These are phyloP conservation scores for Botrytis elliptica DNA, from an alignment of 2,329 filamentous ascomycete species.

Conservation along the genomic window DNA sequence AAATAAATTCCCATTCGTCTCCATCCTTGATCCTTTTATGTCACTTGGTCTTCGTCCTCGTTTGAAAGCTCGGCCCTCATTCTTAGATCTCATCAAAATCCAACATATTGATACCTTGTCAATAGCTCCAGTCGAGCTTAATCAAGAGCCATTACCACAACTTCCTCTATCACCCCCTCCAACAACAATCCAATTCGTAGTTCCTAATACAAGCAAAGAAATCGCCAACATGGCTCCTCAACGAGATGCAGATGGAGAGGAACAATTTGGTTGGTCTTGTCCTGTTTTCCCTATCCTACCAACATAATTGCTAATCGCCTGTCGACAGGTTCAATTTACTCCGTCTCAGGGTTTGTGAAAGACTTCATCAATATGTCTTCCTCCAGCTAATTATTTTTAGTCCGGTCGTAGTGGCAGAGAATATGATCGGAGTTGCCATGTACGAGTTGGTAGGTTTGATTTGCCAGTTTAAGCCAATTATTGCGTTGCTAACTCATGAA, in stretches of 20 bases:
- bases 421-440: constrained; percentile 99
- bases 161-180: constrained; percentile 42
- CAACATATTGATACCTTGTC: constrained; percentile 48
- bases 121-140: constrained; percentile 30
- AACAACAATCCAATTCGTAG: constrained; percentile 31
- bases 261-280: constrained; percentile 52
- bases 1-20: constrained; percentile 1
- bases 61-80: constrained; percentile 58
- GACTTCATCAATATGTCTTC: not conserved
- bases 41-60: constrained; percentile 47
- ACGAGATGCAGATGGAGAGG: constrained; percentile 49
- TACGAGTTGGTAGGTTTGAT: constrained; percentile 72
- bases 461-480: not conserved
- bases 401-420: constrained; percentile 93
- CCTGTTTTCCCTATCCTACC: constrained; percentile 16
- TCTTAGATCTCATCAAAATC: constrained; percentile 59
- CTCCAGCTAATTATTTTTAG: constrained; percentile 44
- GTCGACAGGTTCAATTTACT: constrained; percentile 61
- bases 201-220: constrained; percentile 30
- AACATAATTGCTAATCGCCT: constrained; percentile 30
- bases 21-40: constrained; percentile 31
- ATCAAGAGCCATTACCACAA: constrained; percentile 43
- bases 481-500: constrained; percentile 6
- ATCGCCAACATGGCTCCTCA: constrained; percentile 41
- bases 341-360: constrained; percentile 58